Evolutionary conservation across 345 rosid species (phyloP).

Genomic region (Gossypium stocksii): DNA sequence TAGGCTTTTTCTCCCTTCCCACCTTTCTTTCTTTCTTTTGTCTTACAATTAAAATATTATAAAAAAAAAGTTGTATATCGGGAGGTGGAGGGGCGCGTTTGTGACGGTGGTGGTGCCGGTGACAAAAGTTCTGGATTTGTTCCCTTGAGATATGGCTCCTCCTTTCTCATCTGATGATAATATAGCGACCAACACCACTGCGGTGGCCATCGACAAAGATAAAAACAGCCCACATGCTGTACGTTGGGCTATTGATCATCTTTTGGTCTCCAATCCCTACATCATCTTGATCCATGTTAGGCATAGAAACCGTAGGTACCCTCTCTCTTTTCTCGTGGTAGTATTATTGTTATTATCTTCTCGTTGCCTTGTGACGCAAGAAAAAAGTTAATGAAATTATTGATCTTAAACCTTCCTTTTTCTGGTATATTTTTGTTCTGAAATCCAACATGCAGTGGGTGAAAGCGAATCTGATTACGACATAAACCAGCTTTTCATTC

Average conservation of each 20-base stretch:
- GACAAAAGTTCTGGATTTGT: neutral
- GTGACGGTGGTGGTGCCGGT: conserved; percentile 7
- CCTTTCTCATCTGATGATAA: conserved; percentile 26
- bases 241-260: conserved; percentile 87
- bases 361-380: neutral
- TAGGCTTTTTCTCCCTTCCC: neutral
- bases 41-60: neutral
- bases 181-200: conserved; percentile 40
- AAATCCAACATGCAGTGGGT: conserved; percentile 15
- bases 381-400: neutral
- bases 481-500: conserved; percentile 45
- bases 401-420: neutral
- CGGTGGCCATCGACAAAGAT: conserved; percentile 74
- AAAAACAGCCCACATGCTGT: conserved; percentile 78
- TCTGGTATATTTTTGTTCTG: neutral
- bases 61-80: neutral
- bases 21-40: neutral
- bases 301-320: conserved; percentile 67
- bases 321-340: conserved; percentile 21
- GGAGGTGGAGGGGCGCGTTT: neutral
- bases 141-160: conserved; percentile 30
- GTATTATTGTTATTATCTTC: neutral
- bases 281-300: conserved; percentile 60
- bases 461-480: conserved; percentile 33
- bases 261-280: conserved; percentile 30